Evolutionary conservation across 805 yeast genomes (phyloP).

Genomic region (Candida jianshihensis): DNA sequence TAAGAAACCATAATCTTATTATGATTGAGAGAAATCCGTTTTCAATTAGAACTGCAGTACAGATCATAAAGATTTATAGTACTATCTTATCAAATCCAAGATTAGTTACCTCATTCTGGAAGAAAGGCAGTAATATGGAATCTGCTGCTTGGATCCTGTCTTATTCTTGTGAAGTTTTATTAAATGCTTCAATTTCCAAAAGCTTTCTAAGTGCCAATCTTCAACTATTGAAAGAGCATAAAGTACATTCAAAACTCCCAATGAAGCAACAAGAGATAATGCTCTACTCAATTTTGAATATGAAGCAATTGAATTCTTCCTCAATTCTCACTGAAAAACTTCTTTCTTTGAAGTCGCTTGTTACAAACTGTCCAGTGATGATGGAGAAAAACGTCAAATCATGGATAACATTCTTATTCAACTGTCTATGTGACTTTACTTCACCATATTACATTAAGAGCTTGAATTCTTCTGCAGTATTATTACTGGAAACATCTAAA

Average conservation of each 20-base stretch:
- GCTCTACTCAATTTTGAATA: constrained; percentile 14
- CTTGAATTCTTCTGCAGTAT: constrained; percentile 3
- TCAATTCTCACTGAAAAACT: constrained; percentile 18
- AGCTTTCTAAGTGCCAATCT: constrained; percentile 18
- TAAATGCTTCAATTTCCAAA: constrained; percentile 14
- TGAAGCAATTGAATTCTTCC: constrained; percentile 16
- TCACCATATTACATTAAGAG: constrained; percentile 8
- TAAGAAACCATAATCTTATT: constrained; percentile 6
- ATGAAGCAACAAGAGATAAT: constrained; percentile 13
- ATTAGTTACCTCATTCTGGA: constrained; percentile 6
- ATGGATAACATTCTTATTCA: constrained; percentile 17
- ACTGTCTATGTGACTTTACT: constrained; percentile 14
- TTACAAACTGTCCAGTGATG: constrained; percentile 12
- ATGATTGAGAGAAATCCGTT: constrained; percentile 14
- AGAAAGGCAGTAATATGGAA: constrained; percentile 1
- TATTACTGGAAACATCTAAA: constrained; percentile 14
- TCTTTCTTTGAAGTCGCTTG: constrained; percentile 14
- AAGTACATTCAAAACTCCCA: constrained; percentile 5
- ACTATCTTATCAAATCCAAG: constrained; percentile 11
- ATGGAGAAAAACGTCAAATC: constrained; percentile 22
- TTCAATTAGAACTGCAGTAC: constrained; percentile 17
- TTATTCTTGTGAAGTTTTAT: constrained; percentile 9
- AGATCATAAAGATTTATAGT: constrained; percentile 15
- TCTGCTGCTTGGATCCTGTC: constrained; percentile 12
- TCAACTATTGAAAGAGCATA: constrained; percentile 20